These are phyloP conservation scores for Fusarium subtropicale DNA, from an alignment of 2,329 filamentous ascomycete genomes.

Conservation along the genomic window DNA sequence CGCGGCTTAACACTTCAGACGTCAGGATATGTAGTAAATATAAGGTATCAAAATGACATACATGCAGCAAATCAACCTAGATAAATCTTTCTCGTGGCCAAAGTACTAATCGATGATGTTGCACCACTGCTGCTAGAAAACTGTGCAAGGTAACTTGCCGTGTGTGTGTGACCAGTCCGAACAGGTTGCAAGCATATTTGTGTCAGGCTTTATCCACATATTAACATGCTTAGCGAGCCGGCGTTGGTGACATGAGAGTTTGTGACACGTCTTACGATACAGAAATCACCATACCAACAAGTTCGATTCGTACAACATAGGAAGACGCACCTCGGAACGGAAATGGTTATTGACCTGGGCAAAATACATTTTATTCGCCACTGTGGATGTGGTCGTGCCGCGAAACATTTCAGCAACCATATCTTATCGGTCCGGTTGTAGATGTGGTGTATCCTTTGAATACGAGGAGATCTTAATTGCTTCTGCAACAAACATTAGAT, in stretches of 20 bases:
- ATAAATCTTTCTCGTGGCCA: fast-evolving
- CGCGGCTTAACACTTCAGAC: too few relatives aligned
- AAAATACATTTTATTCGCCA: too few relatives aligned
- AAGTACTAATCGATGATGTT: fast-evolving
- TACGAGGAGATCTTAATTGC: not conserved
- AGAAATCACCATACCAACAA: fast-evolving
- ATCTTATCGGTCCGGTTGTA: not conserved
- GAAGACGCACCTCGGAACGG: too few relatives aligned
- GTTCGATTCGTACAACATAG: too few relatives aligned
- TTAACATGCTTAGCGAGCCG: not conserved
- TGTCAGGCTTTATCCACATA: fast-evolving
- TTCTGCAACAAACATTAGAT: fast-evolving
- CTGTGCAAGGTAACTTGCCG: fast-evolving
- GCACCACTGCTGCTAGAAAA: not conserved
- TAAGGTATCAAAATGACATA: fast-evolving
- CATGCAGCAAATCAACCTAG: fast-evolving
- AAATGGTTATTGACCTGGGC: too few relatives aligned
- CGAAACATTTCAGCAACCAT: not conserved
- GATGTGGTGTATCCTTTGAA: not conserved
- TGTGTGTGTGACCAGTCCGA: not conserved
- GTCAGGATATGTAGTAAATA: too few relatives aligned
- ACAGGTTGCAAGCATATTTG: not conserved
- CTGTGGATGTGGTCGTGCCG: not conserved
- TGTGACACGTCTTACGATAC: too few relatives aligned
- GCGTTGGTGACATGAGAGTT: not conserved